These are phyloP conservation scores for Apiotrichum porosum DNA, from an alignment of 1,284 basidiomycete species.

Conservation along the genomic window DNA sequence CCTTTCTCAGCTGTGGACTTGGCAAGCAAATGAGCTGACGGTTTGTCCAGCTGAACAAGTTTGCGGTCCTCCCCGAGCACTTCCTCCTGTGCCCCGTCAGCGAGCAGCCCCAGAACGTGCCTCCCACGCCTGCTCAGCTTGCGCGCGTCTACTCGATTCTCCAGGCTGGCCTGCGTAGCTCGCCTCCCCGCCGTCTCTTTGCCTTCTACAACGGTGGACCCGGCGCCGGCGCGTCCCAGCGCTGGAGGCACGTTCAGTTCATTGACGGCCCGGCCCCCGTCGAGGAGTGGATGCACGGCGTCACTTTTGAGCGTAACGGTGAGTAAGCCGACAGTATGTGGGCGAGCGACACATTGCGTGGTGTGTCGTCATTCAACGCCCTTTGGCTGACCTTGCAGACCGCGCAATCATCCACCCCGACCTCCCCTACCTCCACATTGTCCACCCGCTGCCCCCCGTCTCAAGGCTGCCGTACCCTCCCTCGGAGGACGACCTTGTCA, in stretches of 20 bases:
- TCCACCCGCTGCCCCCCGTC: slow-evolving; percentile 54
- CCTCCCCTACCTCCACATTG: slow-evolving; percentile 74
- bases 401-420: slow-evolving; percentile 63
- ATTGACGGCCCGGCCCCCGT: slow-evolving; percentile 66
- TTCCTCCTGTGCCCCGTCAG: slow-evolving; percentile 57
- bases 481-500: slow-evolving; percentile 42
- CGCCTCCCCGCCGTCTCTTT: slow-evolving; percentile 55
- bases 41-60: slow-evolving; percentile 49
- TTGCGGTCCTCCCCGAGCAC: slow-evolving; percentile 72
- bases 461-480: slow-evolving; percentile 51
- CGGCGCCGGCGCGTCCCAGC: slow-evolving; percentile 77
- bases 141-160: slow-evolving; percentile 67
- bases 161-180: slow-evolving; percentile 57
- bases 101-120: slow-evolving; percentile 61
- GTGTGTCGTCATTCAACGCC: not conserved
- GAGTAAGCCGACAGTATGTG: too few species aligned
- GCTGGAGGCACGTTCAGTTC: slow-evolving; percentile 81
- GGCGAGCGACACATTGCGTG: not conserved
- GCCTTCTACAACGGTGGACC: slow-evolving; percentile 84
- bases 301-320: slow-evolving; percentile 61
- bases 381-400: slow-evolving; percentile 51
- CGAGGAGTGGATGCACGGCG: slow-evolving; percentile 60
- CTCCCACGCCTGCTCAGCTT: slow-evolving; percentile 70
- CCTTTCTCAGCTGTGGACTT: too few species aligned
- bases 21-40: too few species aligned